A percentile compares a stretch with the other conserved stretches of the same genome.
phyloP scores from a whole-genome alignment of 2,329 filamentous ascomycete species.

The Didymella segeticola region DNA sequence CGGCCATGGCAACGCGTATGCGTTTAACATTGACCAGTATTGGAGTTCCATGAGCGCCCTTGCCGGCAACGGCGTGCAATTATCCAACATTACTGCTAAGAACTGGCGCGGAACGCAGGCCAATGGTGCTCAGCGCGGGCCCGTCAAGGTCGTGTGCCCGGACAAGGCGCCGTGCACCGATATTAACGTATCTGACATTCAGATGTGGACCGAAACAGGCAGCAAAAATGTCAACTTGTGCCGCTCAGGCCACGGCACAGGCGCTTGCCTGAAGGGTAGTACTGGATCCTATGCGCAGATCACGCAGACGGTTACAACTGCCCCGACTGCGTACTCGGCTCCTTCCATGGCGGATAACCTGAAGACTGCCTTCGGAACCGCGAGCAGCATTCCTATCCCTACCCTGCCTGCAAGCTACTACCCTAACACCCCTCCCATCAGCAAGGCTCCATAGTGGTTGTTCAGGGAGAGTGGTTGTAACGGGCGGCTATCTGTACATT shows the following conservation, averaged over 20 bases:
- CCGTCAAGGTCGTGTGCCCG: constrained; percentile 61
- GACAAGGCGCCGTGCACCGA: constrained; percentile 60
- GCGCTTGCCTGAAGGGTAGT: constrained; percentile 55
- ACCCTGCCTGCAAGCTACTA: constrained; percentile 51
- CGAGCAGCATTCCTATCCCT: constrained; percentile 51
- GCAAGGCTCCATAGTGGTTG: constrained; percentile 32
- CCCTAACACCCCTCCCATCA: constrained; percentile 46
- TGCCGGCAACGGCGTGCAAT: constrained; percentile 59
- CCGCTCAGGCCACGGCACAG: constrained; percentile 57
- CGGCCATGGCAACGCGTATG: constrained; percentile 66
- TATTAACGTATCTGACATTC: constrained; percentile 59
- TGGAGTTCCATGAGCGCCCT: constrained; percentile 56
- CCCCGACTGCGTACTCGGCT: constrained; percentile 49
- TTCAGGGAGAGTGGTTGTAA: too few relatives aligned
- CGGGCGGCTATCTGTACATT: too few relatives aligned
- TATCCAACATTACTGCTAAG: constrained; percentile 60
- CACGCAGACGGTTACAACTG: constrained; percentile 45
- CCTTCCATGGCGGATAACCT: constrained; percentile 46
- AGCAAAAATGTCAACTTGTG: constrained; percentile 54
- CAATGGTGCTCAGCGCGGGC: constrained; percentile 59
- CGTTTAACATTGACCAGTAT: constrained; percentile 62
- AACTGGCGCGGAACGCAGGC: constrained; percentile 64
- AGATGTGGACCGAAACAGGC: constrained; percentile 61
- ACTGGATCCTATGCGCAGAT: constrained; percentile 38
- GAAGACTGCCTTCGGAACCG: constrained; percentile 38